These are phyloP conservation scores for Hypsizygus ulmarius DNA, from an alignment of 1,284 basidiomycete genomes.

Conservation along the genomic window DNA sequence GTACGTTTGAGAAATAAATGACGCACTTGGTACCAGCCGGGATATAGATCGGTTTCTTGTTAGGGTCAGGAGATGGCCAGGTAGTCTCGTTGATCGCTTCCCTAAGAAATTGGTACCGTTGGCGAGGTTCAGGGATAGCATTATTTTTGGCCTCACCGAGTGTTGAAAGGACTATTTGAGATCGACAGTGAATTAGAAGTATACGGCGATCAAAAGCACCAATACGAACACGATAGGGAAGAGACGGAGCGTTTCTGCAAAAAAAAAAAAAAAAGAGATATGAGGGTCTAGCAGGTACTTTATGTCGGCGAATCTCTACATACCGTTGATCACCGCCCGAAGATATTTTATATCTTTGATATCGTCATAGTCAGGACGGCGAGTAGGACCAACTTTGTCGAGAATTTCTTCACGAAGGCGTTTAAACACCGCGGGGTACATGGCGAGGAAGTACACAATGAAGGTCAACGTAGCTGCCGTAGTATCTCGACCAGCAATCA, in stretches of 20 bases:
- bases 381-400: slow-evolving; percentile 41
- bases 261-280: background rate
- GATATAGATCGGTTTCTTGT: slow-evolving; percentile 49
- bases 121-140: background rate
- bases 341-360: slow-evolving; percentile 57
- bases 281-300: background rate
- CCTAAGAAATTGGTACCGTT: slow-evolving; percentile 18
- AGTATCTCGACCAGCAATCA: slow-evolving; percentile 45
- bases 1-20: background rate
- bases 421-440: slow-evolving; percentile 42
- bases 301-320: slow-evolving; percentile 9
- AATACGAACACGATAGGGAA: slow-evolving; percentile 54
- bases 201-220: background rate
- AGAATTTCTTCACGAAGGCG: slow-evolving; percentile 57
- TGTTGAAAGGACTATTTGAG: slow-evolving; percentile 44
- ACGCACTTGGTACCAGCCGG: slow-evolving; percentile 50
- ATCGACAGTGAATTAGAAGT: background rate
- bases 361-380: slow-evolving; percentile 51
- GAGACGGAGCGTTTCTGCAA: slow-evolving; percentile 53
- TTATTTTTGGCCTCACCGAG: slow-evolving; percentile 32
- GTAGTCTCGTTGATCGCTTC: slow-evolving; percentile 41
- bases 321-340: slow-evolving; percentile 59
- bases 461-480: slow-evolving; percentile 55
- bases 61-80: slow-evolving; percentile 42
- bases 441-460: slow-evolving; percentile 52